Percentiles rank a stretch among this genome's conserved stretches.
Evolutionary conservation across 2,329 filamentous ascomycete genomes (phyloP).

Genomic region (Hypoxylon sp.): DNA sequence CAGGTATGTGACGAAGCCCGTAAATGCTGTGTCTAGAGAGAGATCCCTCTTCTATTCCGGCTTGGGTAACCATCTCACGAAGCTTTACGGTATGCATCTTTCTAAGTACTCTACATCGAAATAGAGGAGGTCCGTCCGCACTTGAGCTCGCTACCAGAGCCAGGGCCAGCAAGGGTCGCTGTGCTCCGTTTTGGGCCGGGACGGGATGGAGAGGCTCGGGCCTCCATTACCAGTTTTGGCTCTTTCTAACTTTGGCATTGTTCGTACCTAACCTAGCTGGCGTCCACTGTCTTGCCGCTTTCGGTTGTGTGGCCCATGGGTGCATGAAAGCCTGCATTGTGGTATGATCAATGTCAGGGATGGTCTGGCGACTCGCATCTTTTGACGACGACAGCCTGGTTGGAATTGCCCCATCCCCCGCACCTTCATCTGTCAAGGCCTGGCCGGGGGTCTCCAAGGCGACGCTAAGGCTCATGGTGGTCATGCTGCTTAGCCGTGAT

Average conservation of each 20-base stretch:
- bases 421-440: background rate
- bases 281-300: slow-evolving; percentile 29
- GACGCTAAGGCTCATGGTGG: slow-evolving; percentile 29
- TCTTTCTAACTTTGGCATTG: slow-evolving; percentile 28
- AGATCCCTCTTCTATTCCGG: slow-evolving; percentile 16
- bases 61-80: slow-evolving; percentile 27
- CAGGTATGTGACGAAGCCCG: slow-evolving; percentile 19
- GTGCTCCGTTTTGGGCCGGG: slow-evolving; percentile 26
- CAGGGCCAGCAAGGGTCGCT: background rate
- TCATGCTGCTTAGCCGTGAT: slow-evolving; percentile 23
- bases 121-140: slow-evolving; percentile 32
- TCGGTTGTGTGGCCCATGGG: slow-evolving; percentile 19
- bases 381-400: slow-evolving; percentile 9
- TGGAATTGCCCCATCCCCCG: slow-evolving; percentile 30
- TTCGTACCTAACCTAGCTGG: slow-evolving; percentile 12
- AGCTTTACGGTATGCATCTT: slow-evolving; percentile 26
- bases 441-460: slow-evolving; percentile 10
- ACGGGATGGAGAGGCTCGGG: slow-evolving; percentile 31
- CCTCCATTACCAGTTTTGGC: slow-evolving; percentile 22
- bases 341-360: slow-evolving; percentile 27
- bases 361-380: slow-evolving; percentile 12
- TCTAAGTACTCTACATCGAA: slow-evolving; percentile 26
- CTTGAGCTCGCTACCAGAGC: slow-evolving; percentile 28
- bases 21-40: slow-evolving; percentile 15
- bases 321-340: slow-evolving; percentile 22